phyloP scores from a whole-genome alignment of 805 yeast species.

The Cyberlindnera petersonii region DNA sequence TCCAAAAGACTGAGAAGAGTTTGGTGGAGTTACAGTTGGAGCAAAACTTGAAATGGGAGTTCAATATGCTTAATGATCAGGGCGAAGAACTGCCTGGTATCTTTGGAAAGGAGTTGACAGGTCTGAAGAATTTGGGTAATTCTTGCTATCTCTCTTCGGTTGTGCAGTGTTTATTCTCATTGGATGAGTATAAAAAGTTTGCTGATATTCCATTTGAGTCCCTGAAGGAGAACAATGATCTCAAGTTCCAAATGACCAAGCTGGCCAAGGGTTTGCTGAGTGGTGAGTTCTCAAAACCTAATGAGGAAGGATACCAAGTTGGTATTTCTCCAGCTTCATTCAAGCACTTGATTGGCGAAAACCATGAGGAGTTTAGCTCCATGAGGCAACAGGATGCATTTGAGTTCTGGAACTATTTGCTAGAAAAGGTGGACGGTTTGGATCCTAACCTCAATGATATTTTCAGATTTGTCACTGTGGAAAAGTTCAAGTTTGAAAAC shows the following conservation, averaged over 20 bases:
- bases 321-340: conserved; percentile 79
- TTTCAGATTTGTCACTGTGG: conserved; percentile 63
- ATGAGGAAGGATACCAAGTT: conserved; percentile 47
- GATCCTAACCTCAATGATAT: conserved; percentile 36
- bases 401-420: conserved; percentile 73
- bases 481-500: conserved; percentile 47
- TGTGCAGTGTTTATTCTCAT: conserved; percentile 60
- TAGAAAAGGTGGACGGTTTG: conserved; percentile 56
- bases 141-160: conserved; percentile 87
- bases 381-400: conserved; percentile 94
- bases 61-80: conserved; percentile 66
- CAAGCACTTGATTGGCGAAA: conserved; percentile 70
- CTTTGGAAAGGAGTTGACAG: conserved; percentile 76
- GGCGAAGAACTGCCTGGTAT: conserved; percentile 65
- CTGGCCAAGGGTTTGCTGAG: conserved; percentile 73
- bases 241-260: conserved; percentile 74
- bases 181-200: conserved; percentile 29
- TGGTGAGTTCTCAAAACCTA: conserved; percentile 68
- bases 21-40: conserved; percentile 87
- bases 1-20: conserved; percentile 78
- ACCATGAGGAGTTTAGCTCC: conserved; percentile 78
- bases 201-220: conserved; percentile 33
- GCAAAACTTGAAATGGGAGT: conserved; percentile 92
- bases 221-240: conserved; percentile 42
- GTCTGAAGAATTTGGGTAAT: conserved; percentile 86